phyloP scores from a whole-genome alignment of 441 rosid genomes.

The Pelargonium fulgidum region DNA sequence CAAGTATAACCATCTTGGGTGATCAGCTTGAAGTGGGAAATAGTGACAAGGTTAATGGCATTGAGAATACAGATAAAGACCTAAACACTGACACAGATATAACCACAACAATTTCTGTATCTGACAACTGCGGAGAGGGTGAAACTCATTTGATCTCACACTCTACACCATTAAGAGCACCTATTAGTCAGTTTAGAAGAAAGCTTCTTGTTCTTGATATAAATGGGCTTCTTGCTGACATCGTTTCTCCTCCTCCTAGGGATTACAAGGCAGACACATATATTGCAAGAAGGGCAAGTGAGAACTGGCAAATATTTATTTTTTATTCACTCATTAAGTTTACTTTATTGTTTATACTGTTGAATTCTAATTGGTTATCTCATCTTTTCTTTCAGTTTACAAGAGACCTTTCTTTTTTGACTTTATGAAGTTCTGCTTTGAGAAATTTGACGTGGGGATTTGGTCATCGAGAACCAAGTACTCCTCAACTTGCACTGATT shows the following conservation, averaged over 20 bases:
- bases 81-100: slow-evolving; percentile 17
- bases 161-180: slow-evolving; percentile 20
- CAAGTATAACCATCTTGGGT: slow-evolving; percentile 21
- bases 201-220: slow-evolving; percentile 74
- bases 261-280: slow-evolving; percentile 40
- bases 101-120: slow-evolving; percentile 17
- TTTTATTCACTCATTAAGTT: slow-evolving; percentile 3
- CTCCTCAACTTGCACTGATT: neutral
- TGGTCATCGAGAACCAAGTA: slow-evolving; percentile 79
- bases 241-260: slow-evolving; percentile 41
- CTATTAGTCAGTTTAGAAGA: slow-evolving; percentile 23
- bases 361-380: slow-evolving; percentile 10
- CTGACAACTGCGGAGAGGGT: slow-evolving; percentile 16
- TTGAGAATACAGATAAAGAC: slow-evolving; percentile 12
- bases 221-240: slow-evolving; percentile 76
- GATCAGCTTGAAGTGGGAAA: slow-evolving; percentile 15
- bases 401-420: slow-evolving; percentile 64
- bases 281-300: slow-evolving; percentile 52
- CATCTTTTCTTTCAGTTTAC: slow-evolving; percentile 41
- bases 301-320: slow-evolving; percentile 10
- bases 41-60: slow-evolving; percentile 2
- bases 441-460: slow-evolving; percentile 74
- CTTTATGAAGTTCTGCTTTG: slow-evolving; percentile 69
- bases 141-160: slow-evolving; percentile 10
- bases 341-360: neutral